Evolutionary conservation across 768 basidiomycete genomes (phyloP).

Genomic region (Harrya chromipes): DNA sequence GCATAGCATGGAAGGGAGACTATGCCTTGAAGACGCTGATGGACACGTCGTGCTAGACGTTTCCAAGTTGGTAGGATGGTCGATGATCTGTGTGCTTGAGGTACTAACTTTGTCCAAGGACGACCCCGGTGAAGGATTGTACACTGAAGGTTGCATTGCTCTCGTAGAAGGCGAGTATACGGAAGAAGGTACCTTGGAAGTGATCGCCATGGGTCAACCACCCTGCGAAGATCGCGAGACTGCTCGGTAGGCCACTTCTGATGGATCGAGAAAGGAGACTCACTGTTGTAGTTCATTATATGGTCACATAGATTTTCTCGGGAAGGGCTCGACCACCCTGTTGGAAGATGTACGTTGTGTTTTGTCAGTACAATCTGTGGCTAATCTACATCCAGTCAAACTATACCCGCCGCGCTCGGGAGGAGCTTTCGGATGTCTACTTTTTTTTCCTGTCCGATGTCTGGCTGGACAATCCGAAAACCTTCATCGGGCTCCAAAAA

Average conservation of each 20-base stretch:
- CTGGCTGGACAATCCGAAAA: slow-evolving; percentile 88
- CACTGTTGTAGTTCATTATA: slow-evolving; percentile 69
- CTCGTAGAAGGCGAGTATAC: slow-evolving; percentile 97
- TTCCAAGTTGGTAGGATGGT: slow-evolving; percentile 62
- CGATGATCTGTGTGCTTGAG: background rate
- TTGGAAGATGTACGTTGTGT: slow-evolving; percentile 75
- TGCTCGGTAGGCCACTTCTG: slow-evolving; percentile 55
- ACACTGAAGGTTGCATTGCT: slow-evolving; percentile 94
- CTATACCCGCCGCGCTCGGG: slow-evolving; percentile 57
- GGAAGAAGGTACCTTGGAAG: slow-evolving; percentile 81
- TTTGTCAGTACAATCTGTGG: background rate
- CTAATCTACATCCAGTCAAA: slow-evolving; percentile 45
- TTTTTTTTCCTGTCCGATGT: slow-evolving; percentile 96
- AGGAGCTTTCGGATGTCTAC: slow-evolving; percentile 71
- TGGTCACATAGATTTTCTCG: slow-evolving; percentile 95
- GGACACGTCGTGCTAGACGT: slow-evolving; percentile 88
- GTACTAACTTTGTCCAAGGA: slow-evolving; percentile 43
- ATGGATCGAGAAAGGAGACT: background rate
- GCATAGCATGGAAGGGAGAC: slow-evolving; percentile 83
- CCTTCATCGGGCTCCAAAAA: slow-evolving; percentile 72
- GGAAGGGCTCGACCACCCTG: slow-evolving; percentile 87
- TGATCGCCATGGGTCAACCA: slow-evolving; percentile 95
- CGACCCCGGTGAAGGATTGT: slow-evolving; percentile 91
- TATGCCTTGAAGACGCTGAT: slow-evolving; percentile 92
- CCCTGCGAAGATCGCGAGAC: slow-evolving; percentile 89